Percentiles rank a stretch among this genome's conserved stretches.
Evolutionary conservation across 495 filamentous ascomycete genomes (phyloP).

Genomic region (Neurospora pannonica): DNA sequence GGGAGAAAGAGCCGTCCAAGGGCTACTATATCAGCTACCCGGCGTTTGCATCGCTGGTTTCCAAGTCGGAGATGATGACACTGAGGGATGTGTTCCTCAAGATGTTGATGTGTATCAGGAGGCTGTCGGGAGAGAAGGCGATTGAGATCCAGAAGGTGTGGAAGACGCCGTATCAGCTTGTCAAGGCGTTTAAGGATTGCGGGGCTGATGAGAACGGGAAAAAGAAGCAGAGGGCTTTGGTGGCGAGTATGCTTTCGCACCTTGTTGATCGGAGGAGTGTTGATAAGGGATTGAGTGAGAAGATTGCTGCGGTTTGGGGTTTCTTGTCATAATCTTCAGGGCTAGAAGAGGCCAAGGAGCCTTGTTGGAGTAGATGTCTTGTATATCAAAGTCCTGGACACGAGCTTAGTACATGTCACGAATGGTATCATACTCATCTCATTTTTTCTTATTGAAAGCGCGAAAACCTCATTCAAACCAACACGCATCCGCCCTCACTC

Average conservation of each 20-base stretch:
- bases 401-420: not conserved
- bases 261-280: constrained; percentile 63
- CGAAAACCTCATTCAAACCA: not conserved
- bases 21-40: constrained; percentile 61
- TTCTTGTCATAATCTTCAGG: not conserved
- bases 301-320: constrained; percentile 69
- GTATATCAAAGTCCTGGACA: not conserved
- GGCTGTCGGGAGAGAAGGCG: constrained; percentile 73
- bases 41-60: constrained; percentile 60
- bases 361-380: constrained; percentile 4
- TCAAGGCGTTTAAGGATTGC: constrained; percentile 55
- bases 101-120: constrained; percentile 78
- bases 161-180: constrained; percentile 60
- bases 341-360: not conserved
- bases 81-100: constrained; percentile 71
- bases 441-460: not conserved
- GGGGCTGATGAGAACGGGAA: constrained; percentile 33
- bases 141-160: constrained; percentile 69
- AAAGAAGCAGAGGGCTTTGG: constrained; percentile 42
- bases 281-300: constrained; percentile 51
- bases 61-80: constrained; percentile 65
- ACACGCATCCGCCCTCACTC: not conserved
- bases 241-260: constrained; percentile 42
- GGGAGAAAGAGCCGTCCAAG: constrained; percentile 31
- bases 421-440: not conserved